Percentiles rank a stretch among this genome's conserved stretches.
Evolutionary conservation across 2,329 filamentous ascomycete species (phyloP).

Genomic region (Talaromyces funiculosus): DNA sequence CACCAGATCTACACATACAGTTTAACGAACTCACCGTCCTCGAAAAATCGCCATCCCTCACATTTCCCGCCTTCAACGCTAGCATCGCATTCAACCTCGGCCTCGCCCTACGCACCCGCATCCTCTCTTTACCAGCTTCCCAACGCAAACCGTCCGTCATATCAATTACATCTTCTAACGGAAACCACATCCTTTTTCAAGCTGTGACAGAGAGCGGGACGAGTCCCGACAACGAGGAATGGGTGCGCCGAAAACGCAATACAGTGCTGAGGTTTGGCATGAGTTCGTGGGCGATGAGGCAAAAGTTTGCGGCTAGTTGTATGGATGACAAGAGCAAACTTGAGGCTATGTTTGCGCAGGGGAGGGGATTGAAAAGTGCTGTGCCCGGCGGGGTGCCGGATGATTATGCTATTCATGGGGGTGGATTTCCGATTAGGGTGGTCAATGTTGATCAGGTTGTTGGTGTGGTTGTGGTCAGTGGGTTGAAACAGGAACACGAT

Average conservation of each 20-base stretch:
- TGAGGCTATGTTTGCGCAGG: slow-evolving; percentile 58
- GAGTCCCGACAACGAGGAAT: slow-evolving; percentile 64
- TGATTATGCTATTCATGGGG: slow-evolving; percentile 72
- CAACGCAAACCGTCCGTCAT: slow-evolving; percentile 37
- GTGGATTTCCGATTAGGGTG: slow-evolving; percentile 67
- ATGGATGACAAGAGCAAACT: slow-evolving; percentile 41
- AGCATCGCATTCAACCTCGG: slow-evolving; percentile 36
- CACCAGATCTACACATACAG: background rate
- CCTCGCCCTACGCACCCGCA: slow-evolving; percentile 31
- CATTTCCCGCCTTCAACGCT: slow-evolving; percentile 36
- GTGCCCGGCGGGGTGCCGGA: slow-evolving; percentile 44
- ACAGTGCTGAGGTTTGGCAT: slow-evolving; percentile 66
- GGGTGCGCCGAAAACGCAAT: slow-evolving; percentile 65
- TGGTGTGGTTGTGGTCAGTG: slow-evolving; percentile 69
- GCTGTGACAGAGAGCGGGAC: slow-evolving; percentile 60
- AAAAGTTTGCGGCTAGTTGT: slow-evolving; percentile 49
- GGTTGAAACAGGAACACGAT: slow-evolving; percentile 70
- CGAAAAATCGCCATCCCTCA: slow-evolving; percentile 19
- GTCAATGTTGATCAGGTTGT: slow-evolving; percentile 69
- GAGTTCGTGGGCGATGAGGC: slow-evolving; percentile 65
- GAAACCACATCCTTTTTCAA: slow-evolving; percentile 62
- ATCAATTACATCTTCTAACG: slow-evolving; percentile 31
- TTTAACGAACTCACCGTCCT: background rate
- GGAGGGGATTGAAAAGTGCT: slow-evolving; percentile 55
- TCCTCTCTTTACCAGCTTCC: slow-evolving; percentile 28